Evolutionary conservation across 768 basidiomycete species (phyloP), one percentile per base, ranked within the genome.

Genomic region (Trametes cinnabarina): DNA sequence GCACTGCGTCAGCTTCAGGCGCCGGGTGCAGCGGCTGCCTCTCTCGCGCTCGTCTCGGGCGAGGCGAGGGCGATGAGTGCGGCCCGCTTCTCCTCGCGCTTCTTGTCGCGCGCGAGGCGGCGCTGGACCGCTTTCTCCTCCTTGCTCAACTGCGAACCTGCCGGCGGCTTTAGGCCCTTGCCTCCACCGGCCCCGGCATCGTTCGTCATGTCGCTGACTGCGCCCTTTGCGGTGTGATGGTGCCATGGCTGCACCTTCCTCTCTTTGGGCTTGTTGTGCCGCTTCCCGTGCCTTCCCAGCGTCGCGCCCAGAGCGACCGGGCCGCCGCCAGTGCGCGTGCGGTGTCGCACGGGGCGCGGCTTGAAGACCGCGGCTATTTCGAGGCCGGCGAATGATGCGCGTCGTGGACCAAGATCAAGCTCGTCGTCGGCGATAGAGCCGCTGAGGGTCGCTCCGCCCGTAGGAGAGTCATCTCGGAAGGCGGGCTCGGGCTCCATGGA

Each of bases 301-400:
- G 50, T 44, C 37, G 55, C 43, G 5, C 57, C 61, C 12, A 55
- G 50, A n/a, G 48, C 25, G 23, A 43, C 22, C 39, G 20, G 20
- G 10, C 22, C 26, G 30, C 46, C 26, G 25, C 46, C 60, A 66
- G 72, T 49, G 72, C 77, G 64, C 42, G 69, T 44, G 17, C 73
- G 73, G 25, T 73, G 80, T 77, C 81, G 84, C 62, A 80, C 72
- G 2, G 87, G 87, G 0, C 85, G 81, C 1, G 88, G 88, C 64
- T 90, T 90, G 74, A 82, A 89, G 10, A 91, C 89, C 3, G 83
- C 78, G 3, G 81, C 73, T 47, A 90, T 88, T 65, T 87, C 86
- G 55, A 92, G 79, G 66, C 83, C 82, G 51, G 85, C 71, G 17
- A 76, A 68, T 57, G 79, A 72, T 4, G 68, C 62, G 41, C 15